Evolutionary conservation across 2,329 filamentous ascomycete species (phyloP), one percentile per base, ranked within the genome.

Genomic region (Hymenoscyphus fructigenus): DNA sequence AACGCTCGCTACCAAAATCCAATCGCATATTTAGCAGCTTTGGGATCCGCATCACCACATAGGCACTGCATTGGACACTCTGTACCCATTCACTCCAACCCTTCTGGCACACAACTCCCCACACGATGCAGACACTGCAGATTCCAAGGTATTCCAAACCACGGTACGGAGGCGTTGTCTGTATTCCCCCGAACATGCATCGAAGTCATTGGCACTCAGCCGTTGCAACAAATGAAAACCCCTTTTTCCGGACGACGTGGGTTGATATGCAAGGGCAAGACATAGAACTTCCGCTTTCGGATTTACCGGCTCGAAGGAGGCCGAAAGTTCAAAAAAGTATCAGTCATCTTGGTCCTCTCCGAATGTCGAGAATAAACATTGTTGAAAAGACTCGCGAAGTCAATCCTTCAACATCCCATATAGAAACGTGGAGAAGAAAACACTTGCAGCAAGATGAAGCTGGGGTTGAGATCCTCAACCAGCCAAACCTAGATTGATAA

Each of bases 231-330:
- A 10, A 53, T 23, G 20, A 53, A 53, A 23, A 23, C 47, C 47
- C 23, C 47, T 26, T 53, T 53, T 53, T 53, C 47, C 47, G 47
- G 47, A 28, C 47, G 47, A 53, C 47, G 47, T 53, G 47, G 12
- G 44, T 26, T 47, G 44, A 23, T 50, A 50, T 50, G 44, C 44
- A 50, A 50, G 44, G 20, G 47, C 47, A 26, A 23, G 4, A 53
- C 12, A 15, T 14, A 53, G 47, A 53, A 53, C 47, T 53, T 53
- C 47, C 47, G 12, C 20, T 53, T 53, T 53, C 1, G 20, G 47
- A 53, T 53, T 10, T 15, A 53, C 7, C 47, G 23, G 47, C 47
- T 53, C 10, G 47, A 53, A 53, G 47, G 47, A 53, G 47, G 20
- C 47, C 47, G 47, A 53, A 53, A 53, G 47, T 53, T 53, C 20